phyloP scores from a whole-genome alignment of 495 filamentous ascomycete species.

The Neurospora sp. region DNA sequence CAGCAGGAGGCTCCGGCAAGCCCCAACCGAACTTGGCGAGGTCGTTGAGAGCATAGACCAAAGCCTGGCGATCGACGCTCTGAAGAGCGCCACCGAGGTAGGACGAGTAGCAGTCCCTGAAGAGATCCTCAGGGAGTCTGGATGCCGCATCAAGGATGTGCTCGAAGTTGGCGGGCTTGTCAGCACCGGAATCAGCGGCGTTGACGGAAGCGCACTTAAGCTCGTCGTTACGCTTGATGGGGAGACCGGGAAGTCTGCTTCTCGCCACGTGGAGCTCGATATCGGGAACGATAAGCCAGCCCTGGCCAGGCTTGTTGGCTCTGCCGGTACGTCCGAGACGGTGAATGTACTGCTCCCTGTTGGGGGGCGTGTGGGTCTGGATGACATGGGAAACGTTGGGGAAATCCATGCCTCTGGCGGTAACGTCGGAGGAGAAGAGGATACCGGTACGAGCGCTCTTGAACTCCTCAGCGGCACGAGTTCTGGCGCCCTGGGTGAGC shows the following conservation, averaged over 20 bases:
- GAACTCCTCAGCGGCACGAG: constrained; percentile 61
- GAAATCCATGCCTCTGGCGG: constrained; percentile 94
- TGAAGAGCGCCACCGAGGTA: constrained; percentile 40
- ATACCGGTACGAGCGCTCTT: constrained; percentile 52
- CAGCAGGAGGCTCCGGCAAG: constrained; percentile 43
- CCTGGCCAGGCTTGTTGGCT: constrained; percentile 69
- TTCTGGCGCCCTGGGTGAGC: constrained; percentile 60
- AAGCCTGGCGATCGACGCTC: constrained; percentile 21
- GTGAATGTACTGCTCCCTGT: constrained; percentile 78
- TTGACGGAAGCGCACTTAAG: constrained; percentile 40
- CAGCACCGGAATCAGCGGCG: constrained; percentile 19
- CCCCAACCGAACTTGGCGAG: constrained; percentile 52
- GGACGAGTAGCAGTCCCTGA: constrained; percentile 26
- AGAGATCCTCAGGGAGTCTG: constrained; percentile 23
- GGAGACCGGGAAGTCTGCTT: constrained; percentile 48
- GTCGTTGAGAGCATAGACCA: constrained; percentile 52
- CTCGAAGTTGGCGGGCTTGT: constrained; percentile 28
- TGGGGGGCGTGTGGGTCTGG: constrained; percentile 64
- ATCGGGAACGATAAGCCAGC: constrained; percentile 62
- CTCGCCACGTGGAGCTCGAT: constrained; percentile 43
- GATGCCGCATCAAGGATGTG: constrained; percentile 24
- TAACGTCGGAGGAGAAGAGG: constrained; percentile 87
- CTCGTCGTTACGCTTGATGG: constrained; percentile 48
- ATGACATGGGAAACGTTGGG: constrained; percentile 86
- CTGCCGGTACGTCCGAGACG: constrained; percentile 66